These are phyloP conservation scores for Trametes villosa DNA, from an alignment of 768 basidiomycete species.

Conservation along the genomic window DNA sequence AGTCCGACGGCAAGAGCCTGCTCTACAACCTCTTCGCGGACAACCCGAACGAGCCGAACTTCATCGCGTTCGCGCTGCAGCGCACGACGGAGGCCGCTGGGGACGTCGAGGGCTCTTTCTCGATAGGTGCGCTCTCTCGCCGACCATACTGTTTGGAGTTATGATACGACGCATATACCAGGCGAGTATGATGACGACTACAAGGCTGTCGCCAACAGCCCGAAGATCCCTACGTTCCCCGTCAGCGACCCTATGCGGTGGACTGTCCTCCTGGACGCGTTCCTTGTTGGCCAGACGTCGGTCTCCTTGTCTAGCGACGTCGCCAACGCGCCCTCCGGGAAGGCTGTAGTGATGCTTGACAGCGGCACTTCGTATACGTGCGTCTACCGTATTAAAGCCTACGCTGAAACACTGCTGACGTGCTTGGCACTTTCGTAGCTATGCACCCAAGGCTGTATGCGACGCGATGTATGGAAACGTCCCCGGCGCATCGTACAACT, in stretches of 20 bases:
- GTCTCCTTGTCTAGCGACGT: constrained; percentile 59
- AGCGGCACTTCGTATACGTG: constrained; percentile 84
- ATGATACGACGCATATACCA: constrained; percentile 27
- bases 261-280: constrained; percentile 76
- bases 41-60: constrained; percentile 76
- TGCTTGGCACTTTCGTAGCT: constrained; percentile 44
- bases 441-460: constrained; percentile 66
- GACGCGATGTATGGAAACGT: constrained; percentile 71
- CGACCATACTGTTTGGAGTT: neutral
- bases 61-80: constrained; percentile 76
- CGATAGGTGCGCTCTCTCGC: constrained; percentile 56
- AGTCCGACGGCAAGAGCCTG: constrained; percentile 66
- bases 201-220: constrained; percentile 56
- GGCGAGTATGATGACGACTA: constrained; percentile 74
- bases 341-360: constrained; percentile 78
- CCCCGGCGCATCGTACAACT: constrained; percentile 63
- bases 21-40: constrained; percentile 76
- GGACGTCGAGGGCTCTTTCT: constrained; percentile 68
- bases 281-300: constrained; percentile 61
- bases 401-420: neutral
- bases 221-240: constrained; percentile 77
- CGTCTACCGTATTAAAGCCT: no score
- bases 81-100: constrained; percentile 55
- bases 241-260: constrained; percentile 64
- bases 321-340: constrained; percentile 60